phyloP scores from a whole-genome alignment of 345 rosid species.

The Eucalyptus leucophloia region DNA sequence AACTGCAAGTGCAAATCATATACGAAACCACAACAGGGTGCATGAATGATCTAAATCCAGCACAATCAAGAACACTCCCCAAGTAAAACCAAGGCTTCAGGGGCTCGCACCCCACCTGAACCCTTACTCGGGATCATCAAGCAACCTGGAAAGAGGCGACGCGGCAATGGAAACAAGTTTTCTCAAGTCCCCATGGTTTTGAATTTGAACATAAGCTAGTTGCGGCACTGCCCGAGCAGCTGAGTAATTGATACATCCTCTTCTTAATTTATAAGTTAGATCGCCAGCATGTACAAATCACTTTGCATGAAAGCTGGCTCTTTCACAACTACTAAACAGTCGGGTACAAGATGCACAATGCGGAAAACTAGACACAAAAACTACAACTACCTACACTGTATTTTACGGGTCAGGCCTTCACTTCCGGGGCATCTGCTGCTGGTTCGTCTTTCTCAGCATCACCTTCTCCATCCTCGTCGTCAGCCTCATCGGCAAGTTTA shows the following conservation, averaged over 20 bases:
- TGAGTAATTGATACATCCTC: background rate
- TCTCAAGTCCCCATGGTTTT: background rate
- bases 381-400: background rate
- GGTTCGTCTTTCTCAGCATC: slow-evolving; percentile 22
- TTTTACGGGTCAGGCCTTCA: background rate
- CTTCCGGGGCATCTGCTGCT: slow-evolving; percentile 18
- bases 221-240: background rate
- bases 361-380: background rate
- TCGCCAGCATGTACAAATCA: background rate
- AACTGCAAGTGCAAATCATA: background rate
- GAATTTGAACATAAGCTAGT: background rate
- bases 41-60: background rate
- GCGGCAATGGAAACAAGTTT: background rate
- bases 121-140: background rate
- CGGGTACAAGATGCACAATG: background rate
- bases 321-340: background rate
- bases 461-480: slow-evolving; percentile 48
- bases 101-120: background rate
- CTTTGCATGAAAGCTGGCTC: slow-evolving; percentile 11
- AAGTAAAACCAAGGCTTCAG: background rate
- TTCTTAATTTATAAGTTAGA: background rate
- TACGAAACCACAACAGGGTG: background rate
- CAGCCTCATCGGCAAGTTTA: slow-evolving; percentile 71
- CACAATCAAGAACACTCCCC: background rate
- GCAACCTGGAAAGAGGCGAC: background rate